phyloP scores from a whole-genome alignment of 352 stramenopile genomes.

The Pythium sp. region DNA sequence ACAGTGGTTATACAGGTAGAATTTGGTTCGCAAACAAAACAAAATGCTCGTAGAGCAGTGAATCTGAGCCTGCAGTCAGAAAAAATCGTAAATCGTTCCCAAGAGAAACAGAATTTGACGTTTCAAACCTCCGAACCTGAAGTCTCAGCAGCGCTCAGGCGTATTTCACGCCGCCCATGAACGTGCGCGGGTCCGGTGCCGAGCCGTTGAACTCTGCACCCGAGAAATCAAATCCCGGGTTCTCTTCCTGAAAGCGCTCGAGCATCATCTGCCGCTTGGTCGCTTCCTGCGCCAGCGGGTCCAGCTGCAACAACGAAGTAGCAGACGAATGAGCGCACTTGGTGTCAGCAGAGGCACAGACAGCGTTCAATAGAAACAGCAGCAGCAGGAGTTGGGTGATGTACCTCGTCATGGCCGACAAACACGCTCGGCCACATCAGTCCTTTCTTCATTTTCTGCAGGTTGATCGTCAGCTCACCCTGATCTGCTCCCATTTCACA shows the following conservation, averaged over 20 bases:
- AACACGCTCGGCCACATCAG: slow-evolving; percentile 93
- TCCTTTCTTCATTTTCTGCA: slow-evolving; percentile 96
- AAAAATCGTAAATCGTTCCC: no score
- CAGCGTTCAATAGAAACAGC: background rate
- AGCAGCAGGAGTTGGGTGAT: background rate
- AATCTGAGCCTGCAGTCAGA: no score
- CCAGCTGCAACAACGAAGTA: slow-evolving; percentile 40
- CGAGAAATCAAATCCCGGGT: slow-evolving; percentile 98
- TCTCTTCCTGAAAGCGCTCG: slow-evolving; percentile 97
- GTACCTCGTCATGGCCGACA: slow-evolving; percentile 76
- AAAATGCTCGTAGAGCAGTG: no score
- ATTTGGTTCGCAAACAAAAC: no score
- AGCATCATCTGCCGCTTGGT: slow-evolving; percentile 97
- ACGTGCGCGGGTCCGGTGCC: slow-evolving; percentile 94
- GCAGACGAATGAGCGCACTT: background rate
- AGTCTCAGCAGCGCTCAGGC: slow-evolving; percentile 23
- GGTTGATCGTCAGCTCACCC: slow-evolving; percentile 89
- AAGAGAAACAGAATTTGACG: no score
- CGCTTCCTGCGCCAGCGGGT: slow-evolving; percentile 90
- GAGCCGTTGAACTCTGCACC: slow-evolving; percentile 96
- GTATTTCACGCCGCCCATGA: slow-evolving; percentile 96
- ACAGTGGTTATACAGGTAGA: no score
- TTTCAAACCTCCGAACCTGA: background rate
- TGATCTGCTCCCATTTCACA: slow-evolving; percentile 43
- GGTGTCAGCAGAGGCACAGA: slow-evolving; percentile 7